Evolutionary conservation across 768 basidiomycete genomes (phyloP), one percentile per base, ranked within the genome.

Genomic region (Hypholoma fasciculare): DNA sequence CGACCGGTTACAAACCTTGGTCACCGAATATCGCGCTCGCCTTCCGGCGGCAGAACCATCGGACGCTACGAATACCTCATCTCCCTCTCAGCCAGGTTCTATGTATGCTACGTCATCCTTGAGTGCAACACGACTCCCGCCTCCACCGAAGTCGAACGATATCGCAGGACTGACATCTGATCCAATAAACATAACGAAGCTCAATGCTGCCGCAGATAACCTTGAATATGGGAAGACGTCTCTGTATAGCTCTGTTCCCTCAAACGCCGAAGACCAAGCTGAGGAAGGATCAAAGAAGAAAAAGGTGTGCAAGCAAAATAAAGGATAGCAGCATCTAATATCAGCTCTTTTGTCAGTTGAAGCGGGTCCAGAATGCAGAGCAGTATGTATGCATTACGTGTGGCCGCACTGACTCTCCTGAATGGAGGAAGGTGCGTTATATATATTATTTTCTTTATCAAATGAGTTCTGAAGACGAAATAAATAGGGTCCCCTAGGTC

Each of bases 381-480:
- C 89, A 90, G 67, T 85, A 94, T 68, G 92, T 96, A 11, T 98
- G 95, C 67, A 81, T 92, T 34, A 94, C 89, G 13, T 99, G 96
- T 65, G 97, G 97, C 16, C 82, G 94, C 58, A 98, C 96, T 1
- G 93, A 95, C 72, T 96, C 94, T 42, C 96, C 97, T 0, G 96
- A 99, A 74, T 99, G 96, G 96, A 84, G 96, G 65, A 96, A 94
- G 82, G 92, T 77, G 23, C 19, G 72, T 62, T 17, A 8, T 30
- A 23, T 44, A 17, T 19, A 7, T 30, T 19, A 7, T 30, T 17
- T 5, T 34, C 30, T 34, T 34, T 5, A 2, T 34, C 17, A 7
- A 7, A 12, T 17, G 11, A 30, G 19, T 30, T 2, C 16, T 7
- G 36, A 43, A 44, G n/a, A 46, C 11, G 61, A 51, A 53, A 11